These are phyloP conservation scores for Begonia peltatifolia DNA, from an alignment of 306 rosid genomes.

Conservation along the genomic window DNA sequence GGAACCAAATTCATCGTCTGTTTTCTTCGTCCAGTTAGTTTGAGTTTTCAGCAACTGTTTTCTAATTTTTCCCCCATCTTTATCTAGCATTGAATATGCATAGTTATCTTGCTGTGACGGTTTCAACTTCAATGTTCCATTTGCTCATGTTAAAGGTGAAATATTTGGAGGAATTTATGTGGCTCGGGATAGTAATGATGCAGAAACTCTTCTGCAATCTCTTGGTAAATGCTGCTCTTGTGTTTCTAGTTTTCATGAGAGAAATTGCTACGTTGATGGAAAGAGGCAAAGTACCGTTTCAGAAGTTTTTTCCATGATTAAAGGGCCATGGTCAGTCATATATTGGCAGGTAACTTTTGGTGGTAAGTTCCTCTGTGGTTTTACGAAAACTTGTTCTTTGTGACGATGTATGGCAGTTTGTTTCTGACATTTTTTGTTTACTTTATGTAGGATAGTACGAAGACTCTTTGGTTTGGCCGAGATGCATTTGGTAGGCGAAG, in stretches of 20 bases:
- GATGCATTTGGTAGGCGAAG: constrained; percentile 92
- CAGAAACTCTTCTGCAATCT: constrained; percentile 53
- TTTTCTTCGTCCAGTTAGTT: too few species aligned
- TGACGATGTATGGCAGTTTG: constrained; percentile 1
- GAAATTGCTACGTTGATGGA: constrained; percentile 10
- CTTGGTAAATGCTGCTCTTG: constrained; percentile 42
- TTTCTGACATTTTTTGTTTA: constrained; percentile 11
- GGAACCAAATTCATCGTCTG: too few species aligned
- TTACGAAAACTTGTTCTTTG: background rate
- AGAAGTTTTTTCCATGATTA: constrained; percentile 44
- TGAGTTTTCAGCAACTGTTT: too few species aligned
- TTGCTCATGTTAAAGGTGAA: constrained; percentile 37
- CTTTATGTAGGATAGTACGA: constrained; percentile 44
- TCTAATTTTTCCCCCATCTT: too few species aligned
- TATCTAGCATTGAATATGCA: too few species aligned
- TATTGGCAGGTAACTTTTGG: constrained; percentile 89
- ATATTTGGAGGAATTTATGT: constrained; percentile 65
- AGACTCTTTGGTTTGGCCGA: constrained; percentile 88
- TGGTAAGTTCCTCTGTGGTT: constrained; percentile 48
- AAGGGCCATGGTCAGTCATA: constrained; percentile 89
- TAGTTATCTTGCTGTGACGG: too few species aligned
- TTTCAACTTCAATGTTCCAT: too few species aligned
- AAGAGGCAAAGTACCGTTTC: constrained; percentile 30
- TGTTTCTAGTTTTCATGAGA: constrained; percentile 15
- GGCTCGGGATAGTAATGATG: constrained; percentile 45